Percentiles rank a stretch among this genome's conserved stretches.
These are phyloP conservation scores for Phyllosticta citriasiana DNA, from an alignment of 2,329 filamentous ascomycete species.

Conservation along the genomic window DNA sequence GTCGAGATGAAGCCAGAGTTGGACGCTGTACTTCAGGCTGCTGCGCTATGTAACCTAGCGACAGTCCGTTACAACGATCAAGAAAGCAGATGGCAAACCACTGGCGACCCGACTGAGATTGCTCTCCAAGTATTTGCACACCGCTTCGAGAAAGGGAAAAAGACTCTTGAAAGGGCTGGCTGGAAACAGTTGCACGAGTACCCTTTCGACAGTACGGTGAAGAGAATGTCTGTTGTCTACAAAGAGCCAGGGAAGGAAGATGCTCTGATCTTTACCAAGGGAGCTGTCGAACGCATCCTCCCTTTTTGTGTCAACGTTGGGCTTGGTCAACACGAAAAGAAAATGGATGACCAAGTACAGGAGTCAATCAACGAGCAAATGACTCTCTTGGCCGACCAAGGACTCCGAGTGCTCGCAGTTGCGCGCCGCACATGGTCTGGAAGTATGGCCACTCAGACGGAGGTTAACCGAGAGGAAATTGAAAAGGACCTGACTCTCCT, in stretches of 20 bases:
- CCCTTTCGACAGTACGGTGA: conserved; percentile 30
- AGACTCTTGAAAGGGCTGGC: conserved; percentile 19
- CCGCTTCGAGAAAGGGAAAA: conserved; percentile 28
- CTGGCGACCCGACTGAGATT: conserved; percentile 30
- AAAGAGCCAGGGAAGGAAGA: conserved; percentile 20
- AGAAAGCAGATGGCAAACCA: conserved; percentile 26
- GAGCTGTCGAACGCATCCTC: conserved; percentile 23
- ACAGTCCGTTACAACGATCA: conserved; percentile 36
- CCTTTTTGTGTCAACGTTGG: conserved; percentile 21
- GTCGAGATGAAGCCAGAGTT: conserved; percentile 19
- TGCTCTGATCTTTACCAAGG: conserved; percentile 29
- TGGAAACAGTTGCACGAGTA: conserved; percentile 28
- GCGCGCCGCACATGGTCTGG: conserved; percentile 21
- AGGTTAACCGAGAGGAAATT: conserved; percentile 45
- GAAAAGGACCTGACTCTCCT: conserved; percentile 62
- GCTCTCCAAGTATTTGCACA: conserved; percentile 29
- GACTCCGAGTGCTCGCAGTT: conserved; percentile 19
- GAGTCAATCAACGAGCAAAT: conserved; percentile 51
- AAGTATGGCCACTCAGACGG: conserved; percentile 18
- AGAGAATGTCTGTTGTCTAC: conserved; percentile 32
- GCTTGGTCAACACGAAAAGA: conserved; percentile 17
- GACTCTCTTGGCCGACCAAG: conserved; percentile 25
- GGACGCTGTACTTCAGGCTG: conserved; percentile 24
- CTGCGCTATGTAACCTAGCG: conserved; percentile 40
- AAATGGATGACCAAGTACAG: conserved; percentile 27